Percentiles rank a stretch among this genome's conserved stretches.
Evolutionary conservation across 257 asterid species (phyloP).

Genomic region (Thymus quinquecostatus): DNA sequence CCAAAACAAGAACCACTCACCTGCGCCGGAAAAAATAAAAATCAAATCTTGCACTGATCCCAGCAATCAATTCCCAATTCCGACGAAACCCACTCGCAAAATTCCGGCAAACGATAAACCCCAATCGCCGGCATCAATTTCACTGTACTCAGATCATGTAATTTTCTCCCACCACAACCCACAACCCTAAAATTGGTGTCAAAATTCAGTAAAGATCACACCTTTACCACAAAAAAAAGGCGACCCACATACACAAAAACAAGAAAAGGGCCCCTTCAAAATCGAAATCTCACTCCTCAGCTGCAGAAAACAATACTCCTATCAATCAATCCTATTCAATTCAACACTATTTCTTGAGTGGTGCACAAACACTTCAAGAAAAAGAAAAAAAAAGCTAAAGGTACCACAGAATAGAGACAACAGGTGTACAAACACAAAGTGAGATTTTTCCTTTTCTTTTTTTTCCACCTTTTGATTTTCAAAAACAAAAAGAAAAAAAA

Average conservation of each 20-base stretch:
- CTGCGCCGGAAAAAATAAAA: constrained; percentile 7
- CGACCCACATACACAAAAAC: constrained; percentile 19
- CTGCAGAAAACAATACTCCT: constrained; percentile 6
- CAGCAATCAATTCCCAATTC: constrained; percentile 24
- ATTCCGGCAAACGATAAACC: constrained; percentile 25
- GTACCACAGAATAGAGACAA: too few species aligned
- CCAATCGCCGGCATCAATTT: constrained; percentile 31
- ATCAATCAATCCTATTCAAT: not conserved
- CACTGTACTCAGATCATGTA: constrained; percentile 29
- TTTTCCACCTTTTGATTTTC: not conserved
- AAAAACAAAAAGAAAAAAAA: not conserved
- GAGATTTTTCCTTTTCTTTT: not conserved
- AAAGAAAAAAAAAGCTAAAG: too few species aligned
- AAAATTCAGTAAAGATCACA: constrained; percentile 14
- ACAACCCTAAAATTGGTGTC: constrained; percentile 1
- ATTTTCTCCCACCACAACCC: not conserved
- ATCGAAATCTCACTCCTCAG: constrained; percentile 24
- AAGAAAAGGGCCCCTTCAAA: constrained; percentile 15
- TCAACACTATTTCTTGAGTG: not conserved
- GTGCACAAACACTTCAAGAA: not conserved
- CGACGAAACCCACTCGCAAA: constrained; percentile 25
- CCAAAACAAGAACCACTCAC: not conserved
- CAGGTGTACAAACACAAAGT: too few species aligned
- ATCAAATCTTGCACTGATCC: constrained; percentile 32
- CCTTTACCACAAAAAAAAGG: constrained; percentile 27